Evolutionary conservation across 352 stramenopile genomes (phyloP), one percentile per base, ranked within the genome.

Genomic region (Saprolegnia parasitica): DNA sequence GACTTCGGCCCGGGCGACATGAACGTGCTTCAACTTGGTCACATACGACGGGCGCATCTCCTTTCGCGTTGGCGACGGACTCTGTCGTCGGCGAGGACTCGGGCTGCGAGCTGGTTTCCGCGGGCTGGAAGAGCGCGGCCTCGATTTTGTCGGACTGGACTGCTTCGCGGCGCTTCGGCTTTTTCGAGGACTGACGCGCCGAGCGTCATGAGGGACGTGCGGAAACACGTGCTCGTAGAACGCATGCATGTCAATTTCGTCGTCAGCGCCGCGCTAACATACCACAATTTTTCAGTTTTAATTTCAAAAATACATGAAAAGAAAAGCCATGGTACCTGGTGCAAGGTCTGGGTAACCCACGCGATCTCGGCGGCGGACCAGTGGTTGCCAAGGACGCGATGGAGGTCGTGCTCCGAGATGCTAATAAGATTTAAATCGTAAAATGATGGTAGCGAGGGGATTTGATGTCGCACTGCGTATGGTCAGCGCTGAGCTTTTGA

Each of bases 21-120:
- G 47, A 55, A 55, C n/a, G n/a, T 55, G 47, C 47, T 55, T 29
- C 47, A 55, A 29, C 47, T 55, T 55, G n/a, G n/a, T 5, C n/a
- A 55, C 5, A 35, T 35, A 35, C 29, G 29, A 35, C 5, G 24
- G 24, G 5, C 24, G 47, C n/a, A 29, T 55, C 5, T 55, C 47
- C 24, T 55, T 55, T 2, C 24, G 47, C 24, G 47, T 29, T 5
- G n/a, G n/a, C 47, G 47, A 55, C n/a, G 47, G 47, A 29, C n/a
- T 55, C 29, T 6, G 5, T 5, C 29, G 29, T 35, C 29, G 29
- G 29, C 29, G 29, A 5, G 29, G 29, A 35, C 29, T 35, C 29
- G 29, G 29, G 29, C 29, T 35, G 29, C 29, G 29, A 35, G 29
- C 29, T 5, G 29, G 29, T 35, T 35, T 35, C 29, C 29, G 29